phyloP scores from a whole-genome alignment of 768 basidiomycete genomes.

The Amanita rubescens region DNA sequence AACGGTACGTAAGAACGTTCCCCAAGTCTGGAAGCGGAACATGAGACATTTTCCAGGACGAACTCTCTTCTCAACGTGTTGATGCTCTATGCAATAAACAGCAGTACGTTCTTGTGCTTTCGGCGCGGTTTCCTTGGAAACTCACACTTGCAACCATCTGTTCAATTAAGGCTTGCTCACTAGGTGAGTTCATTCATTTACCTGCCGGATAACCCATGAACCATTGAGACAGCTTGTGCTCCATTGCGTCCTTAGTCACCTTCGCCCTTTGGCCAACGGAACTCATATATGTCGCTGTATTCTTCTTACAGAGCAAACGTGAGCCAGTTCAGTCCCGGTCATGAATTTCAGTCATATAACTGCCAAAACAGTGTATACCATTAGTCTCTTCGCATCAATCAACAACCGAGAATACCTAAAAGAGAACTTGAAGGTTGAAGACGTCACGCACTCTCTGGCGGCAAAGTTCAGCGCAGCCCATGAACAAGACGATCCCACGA shows the following conservation, averaged over 20 bases:
- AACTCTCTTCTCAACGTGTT: constrained; percentile 37
- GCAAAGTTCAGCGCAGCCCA: neutral
- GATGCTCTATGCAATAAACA: constrained; percentile 43
- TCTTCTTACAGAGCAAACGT: constrained; percentile 40
- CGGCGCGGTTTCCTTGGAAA: neutral
- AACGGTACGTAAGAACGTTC: constrained; percentile 14
- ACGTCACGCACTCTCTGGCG: neutral
- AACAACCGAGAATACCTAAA: constrained; percentile 4
- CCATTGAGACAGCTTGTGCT: constrained; percentile 17
- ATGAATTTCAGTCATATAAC: neutral
- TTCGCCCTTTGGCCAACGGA: constrained; percentile 36
- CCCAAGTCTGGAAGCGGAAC: neutral
- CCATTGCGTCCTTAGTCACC: constrained; percentile 23
- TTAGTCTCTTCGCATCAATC: constrained; percentile 28
- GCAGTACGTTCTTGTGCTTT: constrained; percentile 24
- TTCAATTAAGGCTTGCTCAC: constrained; percentile 23
- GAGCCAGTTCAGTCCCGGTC: constrained; percentile 7
- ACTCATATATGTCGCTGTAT: constrained; percentile 39
- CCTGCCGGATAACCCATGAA: neutral
- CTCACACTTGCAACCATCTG: neutral
- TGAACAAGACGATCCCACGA: neutral
- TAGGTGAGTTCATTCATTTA: constrained; percentile 15
- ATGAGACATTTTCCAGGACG: constrained; percentile 20
- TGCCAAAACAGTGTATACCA: constrained; percentile 27
- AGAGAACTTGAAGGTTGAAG: neutral